Evolutionary conservation across 495 filamentous ascomycete species (phyloP).

Genomic region (Tuber magnatum): DNA sequence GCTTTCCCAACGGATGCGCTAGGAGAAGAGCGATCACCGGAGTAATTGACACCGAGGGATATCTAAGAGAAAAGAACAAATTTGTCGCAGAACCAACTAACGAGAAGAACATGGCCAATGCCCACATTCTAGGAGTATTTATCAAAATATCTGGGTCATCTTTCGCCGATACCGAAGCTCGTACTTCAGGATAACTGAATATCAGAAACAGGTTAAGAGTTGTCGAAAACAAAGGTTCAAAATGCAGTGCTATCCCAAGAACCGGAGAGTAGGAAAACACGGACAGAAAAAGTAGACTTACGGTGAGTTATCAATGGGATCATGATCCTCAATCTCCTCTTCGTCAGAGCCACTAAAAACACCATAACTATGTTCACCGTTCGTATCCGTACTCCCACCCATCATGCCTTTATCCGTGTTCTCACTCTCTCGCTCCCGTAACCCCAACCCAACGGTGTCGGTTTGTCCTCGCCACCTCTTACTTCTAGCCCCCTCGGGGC

Average conservation of each 20-base stretch:
- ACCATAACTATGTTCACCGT: neutral
- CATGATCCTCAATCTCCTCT: conserved; percentile 42
- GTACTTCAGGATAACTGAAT: conserved; percentile 58
- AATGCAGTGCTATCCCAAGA: neutral
- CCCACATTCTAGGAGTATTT: conserved; percentile 84
- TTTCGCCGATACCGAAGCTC: conserved; percentile 65
- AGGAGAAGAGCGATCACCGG: conserved; percentile 76
- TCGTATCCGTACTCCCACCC: neutral
- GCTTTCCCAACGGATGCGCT: conserved; percentile 68
- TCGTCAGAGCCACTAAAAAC: conserved; percentile 2
- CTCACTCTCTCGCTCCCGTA: neutral
- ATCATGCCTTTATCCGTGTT: neutral
- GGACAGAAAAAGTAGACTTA: conserved; percentile 33
- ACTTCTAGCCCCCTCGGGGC: neutral
- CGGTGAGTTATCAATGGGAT: conserved; percentile 57
- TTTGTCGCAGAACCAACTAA: conserved; percentile 75
- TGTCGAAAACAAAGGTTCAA: neutral
- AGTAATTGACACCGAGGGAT: conserved; percentile 78
- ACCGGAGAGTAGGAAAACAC: neutral
- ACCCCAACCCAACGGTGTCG: neutral
- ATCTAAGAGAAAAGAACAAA: conserved; percentile 74
- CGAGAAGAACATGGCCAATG: conserved; percentile 66
- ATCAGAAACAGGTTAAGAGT: conserved; percentile 3
- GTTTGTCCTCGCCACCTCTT: neutral
- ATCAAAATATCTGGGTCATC: conserved; percentile 69